Conservation (phyloP, 768 basidiomycete genomes). For the Boletus rubescentipes region DNA sequence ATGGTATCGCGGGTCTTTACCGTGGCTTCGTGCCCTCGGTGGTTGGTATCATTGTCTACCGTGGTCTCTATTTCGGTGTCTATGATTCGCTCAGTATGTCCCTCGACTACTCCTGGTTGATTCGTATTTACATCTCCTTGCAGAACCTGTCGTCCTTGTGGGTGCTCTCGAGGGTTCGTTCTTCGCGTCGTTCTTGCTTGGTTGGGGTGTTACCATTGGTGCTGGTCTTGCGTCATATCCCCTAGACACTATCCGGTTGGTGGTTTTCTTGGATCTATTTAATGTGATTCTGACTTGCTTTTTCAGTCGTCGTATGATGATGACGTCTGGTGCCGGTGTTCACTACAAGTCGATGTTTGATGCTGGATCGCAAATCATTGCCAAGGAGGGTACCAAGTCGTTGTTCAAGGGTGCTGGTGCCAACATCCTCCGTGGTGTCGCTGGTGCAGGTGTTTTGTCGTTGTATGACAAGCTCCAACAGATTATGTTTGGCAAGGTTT, state of each 20-base stretch:
- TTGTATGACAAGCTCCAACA: constrained; percentile 99
- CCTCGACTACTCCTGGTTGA: constrained; percentile 25
- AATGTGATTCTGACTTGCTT: constrained; percentile 13
- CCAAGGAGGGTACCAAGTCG: constrained; percentile 93
- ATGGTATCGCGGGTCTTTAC: constrained; percentile 99
- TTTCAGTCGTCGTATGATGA: constrained; percentile 99
- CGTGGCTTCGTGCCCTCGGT: constrained; percentile 99
- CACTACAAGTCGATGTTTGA: constrained; percentile 99
- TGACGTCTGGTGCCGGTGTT: constrained; percentile 93
- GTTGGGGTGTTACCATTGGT: constrained; percentile 99
- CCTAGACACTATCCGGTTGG: constrained; percentile 84
- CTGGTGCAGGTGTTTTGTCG: constrained; percentile 99
- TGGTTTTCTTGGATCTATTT: background rate
- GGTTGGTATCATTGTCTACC: constrained; percentile 99
- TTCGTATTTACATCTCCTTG: constrained; percentile 17
- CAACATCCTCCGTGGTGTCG: constrained; percentile 97
- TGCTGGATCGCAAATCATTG: constrained; percentile 89
- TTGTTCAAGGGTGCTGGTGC: constrained; percentile 99
- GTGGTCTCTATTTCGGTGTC: constrained; percentile 99
- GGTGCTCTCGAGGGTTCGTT: constrained; percentile 95
- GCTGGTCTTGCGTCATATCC: constrained; percentile 98
- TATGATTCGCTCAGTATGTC: constrained; percentile 91
- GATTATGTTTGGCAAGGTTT: constrained; percentile 97
- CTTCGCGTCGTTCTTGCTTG: constrained; percentile 94
- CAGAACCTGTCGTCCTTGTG: constrained; percentile 96